Evolutionary conservation across 345 rosid species (phyloP).

Genomic region (Populus alba): DNA sequence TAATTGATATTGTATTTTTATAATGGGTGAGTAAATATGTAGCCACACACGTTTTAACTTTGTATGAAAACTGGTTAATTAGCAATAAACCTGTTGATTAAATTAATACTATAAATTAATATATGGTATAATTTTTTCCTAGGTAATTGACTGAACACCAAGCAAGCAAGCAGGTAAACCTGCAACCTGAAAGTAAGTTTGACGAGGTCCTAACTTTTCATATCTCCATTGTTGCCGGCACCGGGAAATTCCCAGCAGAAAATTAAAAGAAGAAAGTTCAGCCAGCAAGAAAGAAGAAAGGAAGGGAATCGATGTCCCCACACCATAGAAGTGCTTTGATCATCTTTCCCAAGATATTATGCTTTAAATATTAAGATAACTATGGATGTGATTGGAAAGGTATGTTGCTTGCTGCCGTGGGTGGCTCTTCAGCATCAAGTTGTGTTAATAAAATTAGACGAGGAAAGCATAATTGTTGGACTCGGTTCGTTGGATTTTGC

Average conservation of each 20-base stretch:
- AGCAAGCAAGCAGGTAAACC: no score
- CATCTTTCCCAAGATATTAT: background rate
- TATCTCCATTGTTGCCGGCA: background rate
- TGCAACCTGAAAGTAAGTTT: no score
- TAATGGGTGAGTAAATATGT: no score
- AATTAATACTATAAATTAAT: no score
- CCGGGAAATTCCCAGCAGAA: background rate
- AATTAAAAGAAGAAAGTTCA: background rate
- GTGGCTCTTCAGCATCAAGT: constrained; percentile 26
- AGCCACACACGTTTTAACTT: no score
- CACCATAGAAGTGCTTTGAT: constrained; percentile 7
- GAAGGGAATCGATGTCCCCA: background rate
- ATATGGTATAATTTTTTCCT: no score
- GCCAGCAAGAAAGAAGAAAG: no score
- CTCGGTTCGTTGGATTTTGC: no score
- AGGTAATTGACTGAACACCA: background rate
- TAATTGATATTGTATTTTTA: no score
- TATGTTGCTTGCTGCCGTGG: constrained; percentile 27
- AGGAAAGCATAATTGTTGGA: constrained; percentile 9
- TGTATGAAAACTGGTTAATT: no score
- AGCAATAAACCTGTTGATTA: no score
- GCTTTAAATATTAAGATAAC: background rate
- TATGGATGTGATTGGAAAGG: background rate
- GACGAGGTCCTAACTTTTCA: background rate
- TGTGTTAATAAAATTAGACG: constrained; percentile 28